These are phyloP conservation scores for Catunica adiposa DNA, from an alignment of 2,329 filamentous ascomycete genomes.

Conservation along the genomic window DNA sequence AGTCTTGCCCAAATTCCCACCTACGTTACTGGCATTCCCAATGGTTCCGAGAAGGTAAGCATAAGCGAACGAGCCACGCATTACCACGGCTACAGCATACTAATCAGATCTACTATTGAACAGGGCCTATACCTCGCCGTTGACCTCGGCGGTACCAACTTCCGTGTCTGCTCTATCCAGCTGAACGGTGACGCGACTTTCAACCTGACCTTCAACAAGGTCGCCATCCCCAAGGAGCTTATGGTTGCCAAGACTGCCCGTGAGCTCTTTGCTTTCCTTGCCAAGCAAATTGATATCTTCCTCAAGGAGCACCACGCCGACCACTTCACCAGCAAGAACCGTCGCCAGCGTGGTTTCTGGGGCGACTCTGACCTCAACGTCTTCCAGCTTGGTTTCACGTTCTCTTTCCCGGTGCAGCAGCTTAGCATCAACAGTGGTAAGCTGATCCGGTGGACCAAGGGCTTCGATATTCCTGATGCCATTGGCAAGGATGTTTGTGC, in stretches of 20 bases:
- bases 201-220: slow-evolving; percentile 81
- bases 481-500: slow-evolving; percentile 89
- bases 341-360: slow-evolving; percentile 42
- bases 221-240: slow-evolving; percentile 72
- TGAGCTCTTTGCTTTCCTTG: slow-evolving; percentile 83
- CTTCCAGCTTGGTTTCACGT: slow-evolving; percentile 95
- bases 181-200: slow-evolving; percentile 92
- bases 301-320: slow-evolving; percentile 75
- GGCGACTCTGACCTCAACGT: slow-evolving; percentile 48
- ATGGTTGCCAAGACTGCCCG: slow-evolving; percentile 78
- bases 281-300: slow-evolving; percentile 81
- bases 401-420: slow-evolving; percentile 92
- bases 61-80: neutral
- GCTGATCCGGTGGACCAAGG: slow-evolving; percentile 95
- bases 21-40: slow-evolving; percentile 87
- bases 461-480: slow-evolving; percentile 90
- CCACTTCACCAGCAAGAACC: slow-evolving; percentile 39
- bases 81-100: neutral
- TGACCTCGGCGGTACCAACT: slow-evolving; percentile 96
- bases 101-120: slow-evolving; percentile 4
- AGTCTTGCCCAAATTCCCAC: slow-evolving; percentile 92
- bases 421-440: slow-evolving; percentile 87
- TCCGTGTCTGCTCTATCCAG: slow-evolving; percentile 88
- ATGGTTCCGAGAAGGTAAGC: slow-evolving; percentile 86
- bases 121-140: slow-evolving; percentile 91